Evolutionary conservation across 2,329 filamentous ascomycete species (phyloP), one percentile per base, ranked within the genome.

Genomic region (Exophiala mesophila): DNA sequence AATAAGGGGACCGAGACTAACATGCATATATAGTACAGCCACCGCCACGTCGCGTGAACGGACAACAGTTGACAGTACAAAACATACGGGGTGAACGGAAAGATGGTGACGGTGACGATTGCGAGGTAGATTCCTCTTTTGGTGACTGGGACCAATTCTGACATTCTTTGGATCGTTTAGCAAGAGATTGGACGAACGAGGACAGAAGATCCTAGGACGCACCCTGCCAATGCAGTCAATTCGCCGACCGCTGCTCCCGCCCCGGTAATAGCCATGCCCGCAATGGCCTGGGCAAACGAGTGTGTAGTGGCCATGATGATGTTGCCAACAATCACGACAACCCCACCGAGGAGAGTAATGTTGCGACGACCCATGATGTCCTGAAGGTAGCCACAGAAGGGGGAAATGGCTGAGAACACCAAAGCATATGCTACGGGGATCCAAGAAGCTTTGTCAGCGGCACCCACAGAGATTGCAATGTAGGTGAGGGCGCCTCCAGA

Each of bases 121-220:
- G 36, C 44, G 8, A 45, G 16, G 21, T 29, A 26, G 36, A 44
- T 2, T 10, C 47, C 47, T 30, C 47, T 31, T n/a, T 39, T 33
- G 16, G 36, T 43, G 20, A 50, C 47, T 15, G 47, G 47, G 3
- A 47, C 47, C 9, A 50, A 34, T 13, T 47, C 47, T 3, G 47
- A 44, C 10, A 38, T 41, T 16, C 43, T 45, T 12, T 31, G n/a
- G n/a, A n/a, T n/a, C n/a, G n/a, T n/a, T n/a, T n/a, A n/a, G n/a
- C n/a, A n/a, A n/a, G n/a, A n/a, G n/a, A n/a, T n/a, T n/a, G n/a
- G n/a, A n/a, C n/a, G n/a, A n/a, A n/a, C n/a, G n/a, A n/a, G n/a
- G n/a, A n/a, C n/a, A n/a, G n/a, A n/a, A n/a, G n/a, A n/a, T n/a
- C n/a, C n/a, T n/a, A n/a, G n/a, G n/a, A n/a, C n/a, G 20, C 24